Conservation (phyloP, 345 rosid genomes). For the Limnanthes douglasii region DNA sequence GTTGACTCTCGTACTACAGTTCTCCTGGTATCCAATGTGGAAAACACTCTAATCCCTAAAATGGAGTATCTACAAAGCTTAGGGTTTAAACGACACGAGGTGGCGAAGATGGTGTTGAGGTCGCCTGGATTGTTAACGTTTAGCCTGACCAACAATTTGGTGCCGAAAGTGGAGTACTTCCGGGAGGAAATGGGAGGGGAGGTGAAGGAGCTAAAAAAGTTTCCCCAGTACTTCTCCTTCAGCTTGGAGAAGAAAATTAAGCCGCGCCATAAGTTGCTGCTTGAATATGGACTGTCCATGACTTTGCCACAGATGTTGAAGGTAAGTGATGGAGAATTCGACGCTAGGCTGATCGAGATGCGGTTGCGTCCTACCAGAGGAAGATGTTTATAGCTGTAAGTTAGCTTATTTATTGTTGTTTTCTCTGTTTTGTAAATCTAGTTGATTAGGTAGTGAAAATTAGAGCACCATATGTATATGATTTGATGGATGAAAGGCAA, state of each 20-base stretch:
- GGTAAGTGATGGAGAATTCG: constrained; percentile 74
- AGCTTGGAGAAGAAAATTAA: constrained; percentile 81
- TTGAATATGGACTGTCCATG: constrained; percentile 33
- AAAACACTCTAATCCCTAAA: constrained; percentile 40
- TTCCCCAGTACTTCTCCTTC: constrained; percentile 85
- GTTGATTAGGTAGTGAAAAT: too few relatives aligned
- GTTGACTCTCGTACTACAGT: constrained; percentile 37
- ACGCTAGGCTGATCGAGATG: constrained; percentile 35
- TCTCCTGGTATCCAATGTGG: constrained; percentile 52
- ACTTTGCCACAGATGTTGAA: constrained; percentile 62
- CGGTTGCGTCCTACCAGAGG: constrained; percentile 20
- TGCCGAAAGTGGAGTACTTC: constrained; percentile 53
- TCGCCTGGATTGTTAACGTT: constrained; percentile 62
- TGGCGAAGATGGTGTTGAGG: constrained; percentile 52
- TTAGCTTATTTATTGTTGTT: not conserved
- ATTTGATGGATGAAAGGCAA: too few relatives aligned
- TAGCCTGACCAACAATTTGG: constrained; percentile 55
- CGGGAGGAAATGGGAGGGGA: constrained; percentile 47
- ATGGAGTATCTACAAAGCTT: constrained; percentile 29
- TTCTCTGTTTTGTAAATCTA: too few relatives aligned
- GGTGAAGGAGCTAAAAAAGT: constrained; percentile 39
- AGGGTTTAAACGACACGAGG: constrained; percentile 47
- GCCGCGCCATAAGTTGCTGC: constrained; percentile 58
- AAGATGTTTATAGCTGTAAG: constrained; percentile 10
- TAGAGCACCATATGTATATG: too few relatives aligned